A percentile compares a stretch with the other conserved stretches of the same genome.
phyloP scores from a whole-genome alignment of 2,329 filamentous ascomycete species.

The Ceratocystis huliohia region DNA sequence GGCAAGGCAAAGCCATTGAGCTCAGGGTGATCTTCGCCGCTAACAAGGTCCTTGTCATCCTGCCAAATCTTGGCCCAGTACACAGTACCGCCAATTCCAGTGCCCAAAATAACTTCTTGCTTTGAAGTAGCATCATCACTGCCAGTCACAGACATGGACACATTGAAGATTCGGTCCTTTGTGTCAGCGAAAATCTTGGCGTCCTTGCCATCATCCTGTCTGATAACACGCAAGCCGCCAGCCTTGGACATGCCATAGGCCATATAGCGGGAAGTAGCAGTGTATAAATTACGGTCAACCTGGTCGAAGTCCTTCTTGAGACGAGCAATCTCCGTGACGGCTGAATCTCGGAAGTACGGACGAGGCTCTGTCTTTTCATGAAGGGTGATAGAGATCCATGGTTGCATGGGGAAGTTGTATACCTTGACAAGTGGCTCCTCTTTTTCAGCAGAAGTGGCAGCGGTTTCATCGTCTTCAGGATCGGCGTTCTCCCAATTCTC shows the following conservation, averaged over 20 bases:
- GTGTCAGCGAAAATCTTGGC: constrained; percentile 84
- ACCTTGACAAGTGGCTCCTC: constrained; percentile 47
- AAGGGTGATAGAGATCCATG: constrained; percentile 82
- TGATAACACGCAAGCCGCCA: constrained; percentile 82
- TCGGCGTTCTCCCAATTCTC: constrained; percentile 89
- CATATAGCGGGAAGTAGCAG: constrained; percentile 82
- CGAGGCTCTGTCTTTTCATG: constrained; percentile 44
- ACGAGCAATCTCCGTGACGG: constrained; percentile 82
- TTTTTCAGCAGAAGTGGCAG: constrained; percentile 34
- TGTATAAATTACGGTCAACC: constrained; percentile 83
- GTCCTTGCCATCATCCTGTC: constrained; percentile 84
- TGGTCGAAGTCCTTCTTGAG: constrained; percentile 98
- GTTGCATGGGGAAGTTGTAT: constrained; percentile 92
- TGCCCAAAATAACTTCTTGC: constrained; percentile 76
- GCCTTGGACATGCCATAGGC: constrained; percentile 89
- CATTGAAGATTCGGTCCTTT: constrained; percentile 88
- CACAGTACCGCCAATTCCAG: constrained; percentile 88
- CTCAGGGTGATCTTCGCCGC: constrained; percentile 67
- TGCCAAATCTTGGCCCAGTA: constrained; percentile 83
- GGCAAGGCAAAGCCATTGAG: constrained; percentile 81
- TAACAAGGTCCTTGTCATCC: constrained; percentile 57
- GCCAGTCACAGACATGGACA: constrained; percentile 62
- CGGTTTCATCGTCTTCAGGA: constrained; percentile 52
- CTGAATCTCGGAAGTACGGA: constrained; percentile 59
- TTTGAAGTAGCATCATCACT: constrained; percentile 26